Percentiles rank a stretch among this genome's conserved stretches.
Conservation (phyloP, 2,329 filamentous ascomycete genomes). For the Ascocoryne sarcoides region DNA sequence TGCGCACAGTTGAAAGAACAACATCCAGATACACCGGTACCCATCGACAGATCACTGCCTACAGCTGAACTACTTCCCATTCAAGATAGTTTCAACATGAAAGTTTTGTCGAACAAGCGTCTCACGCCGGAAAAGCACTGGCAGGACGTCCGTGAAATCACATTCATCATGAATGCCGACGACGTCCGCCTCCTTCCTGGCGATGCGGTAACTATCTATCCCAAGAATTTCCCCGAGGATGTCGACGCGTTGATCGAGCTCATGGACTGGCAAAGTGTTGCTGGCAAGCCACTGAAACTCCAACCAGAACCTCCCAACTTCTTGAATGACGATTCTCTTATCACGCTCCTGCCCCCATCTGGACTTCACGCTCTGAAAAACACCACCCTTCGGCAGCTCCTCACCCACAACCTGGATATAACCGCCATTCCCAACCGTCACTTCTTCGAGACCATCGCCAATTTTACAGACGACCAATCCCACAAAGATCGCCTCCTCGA, state of each 20-base stretch:
- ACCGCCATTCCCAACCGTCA: conserved; percentile 79
- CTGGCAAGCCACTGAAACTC: conserved; percentile 59
- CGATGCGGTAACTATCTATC: conserved; percentile 72
- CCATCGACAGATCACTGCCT: conserved; percentile 1
- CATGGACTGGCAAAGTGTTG: conserved; percentile 69
- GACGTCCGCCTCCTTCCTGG: conserved; percentile 51
- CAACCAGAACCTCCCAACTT: conserved; percentile 23
- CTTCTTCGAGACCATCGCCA: conserved; percentile 72
- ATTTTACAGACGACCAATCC: conserved; percentile 61
- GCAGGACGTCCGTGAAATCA: conserved; percentile 87
- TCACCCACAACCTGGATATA: conserved; percentile 81
- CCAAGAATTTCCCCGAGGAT: conserved; percentile 77
- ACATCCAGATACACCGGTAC: conserved; percentile 4
- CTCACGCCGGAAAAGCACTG: conserved; percentile 72
- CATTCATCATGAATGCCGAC: conserved; percentile 41
- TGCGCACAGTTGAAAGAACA: conserved; percentile 11
- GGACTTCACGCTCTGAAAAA: conserved; percentile 24
- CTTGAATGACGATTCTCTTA: conserved; percentile 21
- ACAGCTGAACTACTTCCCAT: conserved; percentile 10
- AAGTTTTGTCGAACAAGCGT: conserved; percentile 56
- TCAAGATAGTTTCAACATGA: conserved; percentile 17
- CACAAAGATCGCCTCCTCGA: conserved; percentile 79
- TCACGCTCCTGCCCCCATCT: conserved; percentile 27
- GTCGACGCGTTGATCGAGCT: conserved; percentile 69
- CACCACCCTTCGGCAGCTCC: conserved; percentile 58